Base-by-base conservation (phyloP, 495 filamentous ascomycete species). In the Trypethelium eluteriae region DNA sequence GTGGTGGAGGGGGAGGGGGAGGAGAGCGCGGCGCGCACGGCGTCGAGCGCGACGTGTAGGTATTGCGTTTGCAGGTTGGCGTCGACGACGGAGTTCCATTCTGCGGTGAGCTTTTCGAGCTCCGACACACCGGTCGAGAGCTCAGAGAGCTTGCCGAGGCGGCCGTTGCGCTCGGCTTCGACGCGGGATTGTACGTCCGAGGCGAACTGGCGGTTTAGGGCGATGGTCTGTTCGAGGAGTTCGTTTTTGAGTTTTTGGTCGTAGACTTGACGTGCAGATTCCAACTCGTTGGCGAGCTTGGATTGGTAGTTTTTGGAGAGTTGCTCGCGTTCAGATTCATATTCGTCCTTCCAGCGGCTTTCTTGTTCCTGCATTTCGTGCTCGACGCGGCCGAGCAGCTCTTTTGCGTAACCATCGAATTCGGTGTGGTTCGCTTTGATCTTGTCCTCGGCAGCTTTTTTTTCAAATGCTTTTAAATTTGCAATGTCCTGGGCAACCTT, bases 21-120 rank as follows among this genome's bases (percentile, higher is more conserved):
- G 41, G 41, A 44, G 41, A 96, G 85, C 59, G 86, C 87, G 68
- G 89, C 85, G 49, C 90, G 88, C 5, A 98, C 91, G 46, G 93
- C 91, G 70, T 98, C 95, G 38, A 98, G 89, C 3, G 94, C 94
- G 47, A 97, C 91, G 74, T 94, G 89, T 16, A 97, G 85, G 75
- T 97, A 90, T 78, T 98, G 94, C 4, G 95, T 97, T 77, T 88
- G 88, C 64, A 98, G 85, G 78, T 92, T 96, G 62, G 83, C 80
- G 73, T 96, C 91, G 36, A 98, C 86, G 34, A 98, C 89, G 6
- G 86, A 83, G 75, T 89, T 91, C 90, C 90, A 96, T 67, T 88
- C 86, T 11, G 84, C 81, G 11, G 91, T 94, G 46, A 98, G 84
- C 70, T 86, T 84, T 78, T 96, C 92, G 2, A 98, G 85, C 67